Base-by-base conservation (phyloP, 495 filamentous ascomycete species). In the Aspergillus hancockii region DNA sequence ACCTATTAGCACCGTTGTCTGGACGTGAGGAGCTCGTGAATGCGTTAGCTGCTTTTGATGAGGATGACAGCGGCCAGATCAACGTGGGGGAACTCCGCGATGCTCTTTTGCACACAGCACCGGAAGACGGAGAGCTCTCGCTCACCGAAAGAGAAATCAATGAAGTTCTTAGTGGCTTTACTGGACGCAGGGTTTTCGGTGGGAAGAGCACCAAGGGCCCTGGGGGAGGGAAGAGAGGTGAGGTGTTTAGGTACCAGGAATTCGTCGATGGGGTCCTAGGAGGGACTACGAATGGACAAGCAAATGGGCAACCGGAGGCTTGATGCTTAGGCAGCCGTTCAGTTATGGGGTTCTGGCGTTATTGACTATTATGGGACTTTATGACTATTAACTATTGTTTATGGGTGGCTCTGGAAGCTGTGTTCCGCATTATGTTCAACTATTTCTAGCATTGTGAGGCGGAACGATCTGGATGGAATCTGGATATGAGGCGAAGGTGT, bases 41-140 rank as follows among this genome's bases (percentile, higher is more conserved):
- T 7, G 94, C 95, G 0, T 91, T 98, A 61, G 89, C 90, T 10
- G 95, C 95, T 0, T 98, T 98, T 63, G 94, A 98, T 65, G 90
- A 95, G 61, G 91, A 95, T 62, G 94, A 98, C 70, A 92, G 89
- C 65, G 94, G 95, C 8, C 91, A 96, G 70, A 84, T 98, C 31
- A 91, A 97, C 66, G 78, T 94, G 18, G 80, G 71, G 1, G 93
- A 96, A 71, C 75, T 98, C 49, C 83, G 88, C 36, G 90, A 93
- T 63, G 91, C 93, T 3, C 70, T 98, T 49, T 67, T 96, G 49
- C 82, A 93, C 62, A 96, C 92, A 8, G 83, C 84, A 12, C 89
- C 90, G 2, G 91, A 93, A 59, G 78, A 82, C 1, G 93, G 87
- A 36, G 89, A 88, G 63, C 68, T 70, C 49, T 78, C 81, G 5